Base-by-base conservation (phyloP, 306 rosid genomes). In the Vicia villosa region DNA sequence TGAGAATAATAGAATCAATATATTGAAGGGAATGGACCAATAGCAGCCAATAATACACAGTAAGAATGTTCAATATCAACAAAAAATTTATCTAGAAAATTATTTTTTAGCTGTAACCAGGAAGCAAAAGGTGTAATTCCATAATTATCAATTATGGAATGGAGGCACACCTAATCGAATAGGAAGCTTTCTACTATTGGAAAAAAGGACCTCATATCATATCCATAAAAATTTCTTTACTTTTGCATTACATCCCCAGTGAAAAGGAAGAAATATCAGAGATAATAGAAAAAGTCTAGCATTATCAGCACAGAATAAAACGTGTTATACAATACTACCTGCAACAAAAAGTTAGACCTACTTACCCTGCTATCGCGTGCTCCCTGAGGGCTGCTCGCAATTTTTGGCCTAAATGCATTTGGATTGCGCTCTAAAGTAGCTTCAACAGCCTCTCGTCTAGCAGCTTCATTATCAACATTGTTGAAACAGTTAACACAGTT, bases 351-450 rank as follows among this genome's bases (percentile, higher is more conserved):
- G 22, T 51, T 62, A 61, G 81, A 82, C 36, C 37, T 34, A 55
- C 86, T 59, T 80, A 95, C 99, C 89, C 92, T 72, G 79, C 9
- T 87, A 74, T 86, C 91, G 45, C 86, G 89, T 49, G 84, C 37
- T 63, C 91, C 97, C 74, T 86, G 99, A 16, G 99, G 99, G 75
- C 99, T 95, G 84, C 95, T 91, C 0, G 97, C 99, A 89, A 95
- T 91, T 86, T 95, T 95, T 43, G 99, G 99, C 81, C 99, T 86
- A 77, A 95, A 95, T 51, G 99, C 99, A 89, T 89, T 89, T 73
- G 97, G 99, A 82, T 95, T 95, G 32, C 99, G 97, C 83, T 95
- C 99, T 77, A 95, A 84, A 60, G 97, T 95, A 79, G 96, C 95
- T 84, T 91, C 99, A 24, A 95, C 95, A 55, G 99, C 99, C 80